Conservation (phyloP, 2,329 filamentous ascomycete species). For the Botrytis deweyae region DNA sequence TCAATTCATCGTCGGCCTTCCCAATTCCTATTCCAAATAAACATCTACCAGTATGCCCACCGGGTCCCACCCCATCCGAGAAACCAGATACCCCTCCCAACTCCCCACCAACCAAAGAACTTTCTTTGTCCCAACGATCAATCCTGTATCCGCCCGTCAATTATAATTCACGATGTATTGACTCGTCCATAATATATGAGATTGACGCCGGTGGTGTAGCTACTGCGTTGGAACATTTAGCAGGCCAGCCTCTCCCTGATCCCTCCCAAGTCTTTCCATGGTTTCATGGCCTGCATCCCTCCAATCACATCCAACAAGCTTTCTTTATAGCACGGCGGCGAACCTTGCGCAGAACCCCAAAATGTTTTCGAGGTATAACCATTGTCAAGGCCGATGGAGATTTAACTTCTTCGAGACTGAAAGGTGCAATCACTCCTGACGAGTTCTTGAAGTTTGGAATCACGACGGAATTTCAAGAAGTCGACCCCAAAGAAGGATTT, state of each 20-base stretch:
- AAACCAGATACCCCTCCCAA: constrained; percentile 62
- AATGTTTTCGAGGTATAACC: constrained; percentile 76
- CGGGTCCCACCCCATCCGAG: constrained; percentile 62
- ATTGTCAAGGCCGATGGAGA: constrained; percentile 88
- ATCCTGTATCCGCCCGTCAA: constrained; percentile 71
- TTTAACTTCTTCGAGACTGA: constrained; percentile 70
- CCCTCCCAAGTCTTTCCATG: constrained; percentile 90
- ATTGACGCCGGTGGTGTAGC: constrained; percentile 69
- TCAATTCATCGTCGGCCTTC: constrained; percentile 54
- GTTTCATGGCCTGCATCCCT: constrained; percentile 88
- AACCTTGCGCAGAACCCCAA: constrained; percentile 66
- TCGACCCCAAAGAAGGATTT: constrained; percentile 86
- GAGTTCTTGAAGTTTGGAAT: constrained; percentile 62
- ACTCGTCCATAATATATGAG: constrained; percentile 63
- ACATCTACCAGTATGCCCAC: constrained; percentile 84
- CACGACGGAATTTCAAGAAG: constrained; percentile 63
- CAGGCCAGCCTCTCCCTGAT: constrained; percentile 79
- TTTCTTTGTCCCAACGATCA: constrained; percentile 59
- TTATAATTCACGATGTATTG: constrained; percentile 54
- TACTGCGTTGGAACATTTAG: constrained; percentile 70
- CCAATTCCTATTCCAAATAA: constrained; percentile 77
- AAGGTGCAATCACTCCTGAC: constrained; percentile 79
- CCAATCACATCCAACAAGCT: constrained; percentile 82
- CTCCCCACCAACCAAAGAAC: constrained; percentile 61
- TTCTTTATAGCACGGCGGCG: constrained; percentile 83